These are phyloP conservation scores for Solanum bulbocastanum DNA, from an alignment of 257 asterid genomes.

Conservation along the genomic window DNA sequence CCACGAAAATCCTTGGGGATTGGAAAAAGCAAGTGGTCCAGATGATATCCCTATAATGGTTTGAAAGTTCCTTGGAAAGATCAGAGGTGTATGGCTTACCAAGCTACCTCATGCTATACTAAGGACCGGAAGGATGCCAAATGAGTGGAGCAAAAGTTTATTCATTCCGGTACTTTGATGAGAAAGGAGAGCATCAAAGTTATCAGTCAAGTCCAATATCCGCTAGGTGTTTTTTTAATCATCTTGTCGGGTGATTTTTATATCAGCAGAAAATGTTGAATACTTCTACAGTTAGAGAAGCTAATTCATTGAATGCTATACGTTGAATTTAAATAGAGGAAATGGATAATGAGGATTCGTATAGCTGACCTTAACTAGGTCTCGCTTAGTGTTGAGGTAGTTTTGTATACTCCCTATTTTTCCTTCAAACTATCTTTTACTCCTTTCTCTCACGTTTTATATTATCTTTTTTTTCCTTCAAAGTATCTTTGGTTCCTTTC, in stretches of 20 bases:
- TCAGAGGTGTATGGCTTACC: not conserved
- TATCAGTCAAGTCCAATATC: not conserved
- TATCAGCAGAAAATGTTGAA: not conserved
- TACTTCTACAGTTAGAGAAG: not conserved
- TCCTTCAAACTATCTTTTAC: not conserved
- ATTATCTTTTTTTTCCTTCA: not conserved
- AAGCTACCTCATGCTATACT: not conserved
- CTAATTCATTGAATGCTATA: not conserved
- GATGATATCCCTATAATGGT: not conserved
- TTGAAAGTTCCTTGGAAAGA: not conserved
- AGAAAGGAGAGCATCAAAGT: not conserved
- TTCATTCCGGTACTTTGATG: not conserved
- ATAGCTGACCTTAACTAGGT: not conserved
- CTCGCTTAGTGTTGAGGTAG: not conserved
- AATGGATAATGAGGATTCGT: not conserved
- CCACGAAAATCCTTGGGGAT: not conserved
- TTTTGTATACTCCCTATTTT: not conserved
- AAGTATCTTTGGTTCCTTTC: not conserved
- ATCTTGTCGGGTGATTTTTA: not conserved
- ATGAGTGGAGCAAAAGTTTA: not conserved
- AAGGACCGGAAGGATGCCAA: not conserved
- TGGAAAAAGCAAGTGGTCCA: not conserved
- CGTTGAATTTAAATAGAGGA: not conserved
- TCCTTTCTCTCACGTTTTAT: not conserved
- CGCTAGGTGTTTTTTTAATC: not conserved